Conservation (phyloP, 1,284 basidiomycete genomes). For the Cerrena zonata region DNA sequence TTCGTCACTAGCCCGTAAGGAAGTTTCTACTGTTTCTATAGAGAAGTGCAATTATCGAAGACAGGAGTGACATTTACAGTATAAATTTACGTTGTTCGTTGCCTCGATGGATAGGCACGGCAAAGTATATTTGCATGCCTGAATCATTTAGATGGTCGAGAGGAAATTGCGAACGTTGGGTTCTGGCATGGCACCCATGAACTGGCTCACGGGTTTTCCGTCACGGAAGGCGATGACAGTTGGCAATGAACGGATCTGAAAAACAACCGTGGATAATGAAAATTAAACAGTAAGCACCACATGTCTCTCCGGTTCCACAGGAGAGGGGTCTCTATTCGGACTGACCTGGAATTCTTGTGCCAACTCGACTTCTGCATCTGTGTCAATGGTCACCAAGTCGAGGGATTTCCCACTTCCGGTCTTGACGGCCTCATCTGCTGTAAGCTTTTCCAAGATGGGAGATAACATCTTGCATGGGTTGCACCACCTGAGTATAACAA, state of each 20-base stretch:
- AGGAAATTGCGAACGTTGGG: slow-evolving; percentile 46
- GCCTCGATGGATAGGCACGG: too few relatives aligned
- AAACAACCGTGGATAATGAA: neutral
- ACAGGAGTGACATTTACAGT: too few relatives aligned
- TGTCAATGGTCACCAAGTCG: slow-evolving; percentile 66
- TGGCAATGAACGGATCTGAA: slow-evolving; percentile 58
- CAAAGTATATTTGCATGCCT: too few relatives aligned
- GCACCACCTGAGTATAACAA: slow-evolving; percentile 54
- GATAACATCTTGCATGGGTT: slow-evolving; percentile 64
- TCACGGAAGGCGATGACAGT: slow-evolving; percentile 69
- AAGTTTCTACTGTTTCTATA: too few relatives aligned
- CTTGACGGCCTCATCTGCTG: slow-evolving; percentile 36
- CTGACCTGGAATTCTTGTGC: slow-evolving; percentile 46
- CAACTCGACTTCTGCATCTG: slow-evolving; percentile 49
- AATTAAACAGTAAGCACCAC: too few relatives aligned
- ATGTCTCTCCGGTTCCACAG: too few relatives aligned
- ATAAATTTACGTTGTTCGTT: too few relatives aligned
- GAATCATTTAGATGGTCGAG: slow-evolving; percentile 34
- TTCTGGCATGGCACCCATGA: slow-evolving; percentile 57
- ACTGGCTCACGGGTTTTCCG: slow-evolving; percentile 48
- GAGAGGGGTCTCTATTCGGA: neutral
- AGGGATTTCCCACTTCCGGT: slow-evolving; percentile 51
- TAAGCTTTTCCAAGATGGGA: slow-evolving; percentile 55
- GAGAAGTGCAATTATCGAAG: too few relatives aligned
- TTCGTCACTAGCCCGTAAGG: too few relatives aligned